phyloP scores from a whole-genome alignment of 495 filamentous ascomycete genomes.

The Oidiodendron maius region DNA sequence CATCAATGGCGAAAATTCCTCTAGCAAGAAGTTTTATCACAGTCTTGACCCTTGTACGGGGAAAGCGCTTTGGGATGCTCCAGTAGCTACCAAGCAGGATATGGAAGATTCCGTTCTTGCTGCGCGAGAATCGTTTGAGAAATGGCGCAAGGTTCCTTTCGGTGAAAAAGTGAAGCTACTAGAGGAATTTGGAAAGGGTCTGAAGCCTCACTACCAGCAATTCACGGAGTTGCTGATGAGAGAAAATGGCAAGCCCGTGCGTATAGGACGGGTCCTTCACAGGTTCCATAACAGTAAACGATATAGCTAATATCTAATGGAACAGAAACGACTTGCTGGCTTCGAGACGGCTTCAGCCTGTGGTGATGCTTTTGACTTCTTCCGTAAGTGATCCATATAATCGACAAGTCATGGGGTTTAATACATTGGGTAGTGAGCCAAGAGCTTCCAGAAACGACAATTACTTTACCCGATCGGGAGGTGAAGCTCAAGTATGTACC shows the following conservation, averaged over 20 bases:
- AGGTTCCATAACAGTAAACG: too few relatives aligned
- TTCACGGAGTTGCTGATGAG: constrained; percentile 44
- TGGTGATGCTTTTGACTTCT: too few relatives aligned
- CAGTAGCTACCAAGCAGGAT: constrained; percentile 44
- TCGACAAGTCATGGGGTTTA: background rate
- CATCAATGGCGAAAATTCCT: constrained; percentile 37
- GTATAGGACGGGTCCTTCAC: too few relatives aligned
- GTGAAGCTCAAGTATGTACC: constrained; percentile 34
- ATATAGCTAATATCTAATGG: too few relatives aligned
- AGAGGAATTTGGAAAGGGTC: constrained; percentile 33
- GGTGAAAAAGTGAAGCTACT: constrained; percentile 42
- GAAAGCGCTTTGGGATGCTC: constrained; percentile 35
- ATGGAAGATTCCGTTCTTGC: constrained; percentile 46
- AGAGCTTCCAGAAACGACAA: constrained; percentile 31
- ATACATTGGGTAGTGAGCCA: background rate
- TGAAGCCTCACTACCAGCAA: constrained; percentile 35
- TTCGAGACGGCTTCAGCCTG: too few relatives aligned
- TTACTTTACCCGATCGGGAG: constrained; percentile 15
- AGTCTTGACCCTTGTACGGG: constrained; percentile 46
- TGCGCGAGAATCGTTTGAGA: constrained; percentile 41
- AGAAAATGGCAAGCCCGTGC: constrained; percentile 59
- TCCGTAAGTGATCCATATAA: background rate
- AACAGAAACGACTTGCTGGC: too few relatives aligned
- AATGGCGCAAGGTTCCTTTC: constrained; percentile 43
- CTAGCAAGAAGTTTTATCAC: constrained; percentile 26